phyloP scores from a whole-genome alignment of 208 protist genomes.

The Plasmodiophora brassicae region DNA sequence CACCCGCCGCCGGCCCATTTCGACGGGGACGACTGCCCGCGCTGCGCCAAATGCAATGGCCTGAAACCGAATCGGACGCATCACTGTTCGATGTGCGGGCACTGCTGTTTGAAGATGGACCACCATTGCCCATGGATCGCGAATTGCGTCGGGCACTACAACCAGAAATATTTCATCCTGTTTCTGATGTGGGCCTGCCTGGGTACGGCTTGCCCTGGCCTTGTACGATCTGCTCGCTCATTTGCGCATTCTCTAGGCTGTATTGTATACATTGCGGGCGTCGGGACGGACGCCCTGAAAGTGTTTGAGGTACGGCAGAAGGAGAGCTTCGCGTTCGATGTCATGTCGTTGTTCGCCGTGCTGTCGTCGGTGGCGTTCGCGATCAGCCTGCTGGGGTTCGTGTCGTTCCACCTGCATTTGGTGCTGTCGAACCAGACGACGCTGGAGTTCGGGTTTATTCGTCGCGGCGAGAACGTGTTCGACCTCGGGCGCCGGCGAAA shows the following conservation, averaged over 20 bases:
- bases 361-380: not conserved
- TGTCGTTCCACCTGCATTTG: not conserved
- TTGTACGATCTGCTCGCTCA: not conserved
- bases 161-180: constrained; percentile 12
- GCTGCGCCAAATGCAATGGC: constrained; percentile 20
- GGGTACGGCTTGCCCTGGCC: not conserved
- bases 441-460: not conserved
- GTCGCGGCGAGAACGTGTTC: not conserved
- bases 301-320: not conserved
- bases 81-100: constrained; percentile 46
- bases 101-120: constrained; percentile 52
- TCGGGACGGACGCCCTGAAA: not conserved
- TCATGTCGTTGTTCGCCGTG: not conserved
- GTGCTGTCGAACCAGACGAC: constrained; percentile 22
- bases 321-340: not conserved
- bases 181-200: not conserved
- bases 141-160: constrained; percentile 26
- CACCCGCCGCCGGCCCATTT: not conserved
- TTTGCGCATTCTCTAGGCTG: not conserved
- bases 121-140: constrained; percentile 46
- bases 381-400: not conserved
- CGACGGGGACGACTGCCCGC: not conserved
- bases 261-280: not conserved
- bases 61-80: constrained; percentile 46
- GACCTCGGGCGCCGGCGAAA: not conserved